Evolutionary conservation across 1,284 basidiomycete species (phyloP).

Genomic region (Moniliophthora roreri): DNA sequence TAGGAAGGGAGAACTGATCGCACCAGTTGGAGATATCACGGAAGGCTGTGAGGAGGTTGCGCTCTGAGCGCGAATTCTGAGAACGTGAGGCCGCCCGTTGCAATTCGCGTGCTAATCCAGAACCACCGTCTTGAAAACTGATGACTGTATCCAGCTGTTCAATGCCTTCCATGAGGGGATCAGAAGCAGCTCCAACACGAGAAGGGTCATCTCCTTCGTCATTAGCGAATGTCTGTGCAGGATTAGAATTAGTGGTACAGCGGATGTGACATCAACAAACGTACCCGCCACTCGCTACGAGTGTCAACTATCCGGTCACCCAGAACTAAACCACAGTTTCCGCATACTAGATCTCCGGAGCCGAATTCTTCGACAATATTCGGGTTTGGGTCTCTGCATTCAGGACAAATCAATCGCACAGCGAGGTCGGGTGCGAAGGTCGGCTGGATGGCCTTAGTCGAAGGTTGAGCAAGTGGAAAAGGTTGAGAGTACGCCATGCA

Average conservation of each 20-base stretch:
- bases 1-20: constrained; percentile 92
- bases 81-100: constrained; percentile 88
- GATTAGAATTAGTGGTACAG: constrained; percentile 20
- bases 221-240: constrained; percentile 90
- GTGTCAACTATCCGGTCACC: constrained; percentile 98
- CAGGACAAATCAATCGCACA: constrained; percentile 91
- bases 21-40: constrained; percentile 93
- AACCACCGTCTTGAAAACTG: constrained; percentile 92
- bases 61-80: constrained; percentile 76
- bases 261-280: constrained; percentile 35
- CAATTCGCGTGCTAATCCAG: constrained; percentile 89
- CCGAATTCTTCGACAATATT: constrained; percentile 97
- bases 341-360: constrained; percentile 97
- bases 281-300: constrained; percentile 94
- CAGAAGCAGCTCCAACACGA: constrained; percentile 96
- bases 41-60: constrained; percentile 85
- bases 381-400: constrained; percentile 90
- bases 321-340: constrained; percentile 92
- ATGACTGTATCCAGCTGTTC: constrained; percentile 95
- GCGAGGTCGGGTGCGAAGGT: constrained; percentile 79
- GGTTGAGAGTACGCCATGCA: constrained; percentile 40
- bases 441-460: constrained; percentile 10
- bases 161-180: constrained; percentile 91
- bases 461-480: constrained; percentile 15
- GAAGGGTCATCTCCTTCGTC: constrained; percentile 99